Base-by-base conservation (phyloP, 140 eudicot species). In the Senecio squalidus region DNA sequence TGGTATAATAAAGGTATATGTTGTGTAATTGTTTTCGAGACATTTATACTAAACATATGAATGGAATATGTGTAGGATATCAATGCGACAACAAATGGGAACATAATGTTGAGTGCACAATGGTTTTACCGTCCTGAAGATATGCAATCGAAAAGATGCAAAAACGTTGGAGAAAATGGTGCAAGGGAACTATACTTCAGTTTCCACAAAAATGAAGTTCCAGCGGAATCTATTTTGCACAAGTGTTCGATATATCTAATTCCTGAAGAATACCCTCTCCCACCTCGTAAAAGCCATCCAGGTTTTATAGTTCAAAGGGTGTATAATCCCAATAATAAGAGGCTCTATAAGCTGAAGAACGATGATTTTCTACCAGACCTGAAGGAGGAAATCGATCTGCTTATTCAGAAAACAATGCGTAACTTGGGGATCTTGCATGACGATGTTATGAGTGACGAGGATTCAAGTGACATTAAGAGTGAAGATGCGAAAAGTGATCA, bases 71-170 rank as follows among this genome's bases (percentile, higher is more conserved):
- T 49, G 21, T 78, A 87, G 94, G 96, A 83, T 58, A 75, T 87
- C 38, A 23, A 67, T 46, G 73, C 70, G 76, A 56, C 44, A 17
- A 52, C 38, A 44, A 69, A 57, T 13, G 85, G 83, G 47, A 36
- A 21, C 30, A 48, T 87, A 73, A 75, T 67, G 86, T 67, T 87
- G n/a, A 69, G 62, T 27, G 89, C 86, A 7, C 94, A 87, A 68
- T 87, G 96, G 94, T 83, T 87, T 70, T 87, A 87, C 54, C 89
- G 94, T 16, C 96, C 96, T 3, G 94, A 87, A 67, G 96, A 87
- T 60, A 89, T 88, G 28, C 78, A 67, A 21, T 76, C 49, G 45
- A 75, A 55, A 72, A 77, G 86, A 23, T n/a, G n/a, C n/a, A 88
- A 83, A 66, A 75, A 76, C 45, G 75, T 83, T 86, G 68, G 70